These are phyloP conservation scores for Teratosphaeria pseudoeucalypti DNA, from an alignment of 2,329 filamentous ascomycete species.

Conservation along the genomic window DNA sequence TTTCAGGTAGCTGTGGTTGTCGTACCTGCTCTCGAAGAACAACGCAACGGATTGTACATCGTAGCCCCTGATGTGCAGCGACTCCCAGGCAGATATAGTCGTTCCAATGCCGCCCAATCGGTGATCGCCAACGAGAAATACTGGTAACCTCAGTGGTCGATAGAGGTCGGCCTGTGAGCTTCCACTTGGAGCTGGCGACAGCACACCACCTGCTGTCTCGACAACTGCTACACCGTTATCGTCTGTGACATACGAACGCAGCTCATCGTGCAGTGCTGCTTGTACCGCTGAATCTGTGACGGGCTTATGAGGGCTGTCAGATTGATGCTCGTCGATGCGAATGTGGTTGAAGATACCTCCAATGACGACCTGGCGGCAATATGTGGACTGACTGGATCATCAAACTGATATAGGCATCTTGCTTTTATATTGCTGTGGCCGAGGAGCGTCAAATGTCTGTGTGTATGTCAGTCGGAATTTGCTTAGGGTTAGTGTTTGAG, in stretches of 20 bases:
- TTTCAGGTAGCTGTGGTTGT: constrained; percentile 57
- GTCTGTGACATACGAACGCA: constrained; percentile 31
- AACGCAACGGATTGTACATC: constrained; percentile 61
- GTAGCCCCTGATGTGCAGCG: constrained; percentile 65
- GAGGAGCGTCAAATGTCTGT: constrained; percentile 54
- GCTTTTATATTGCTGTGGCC: constrained; percentile 44
- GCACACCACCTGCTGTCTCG: constrained; percentile 73
- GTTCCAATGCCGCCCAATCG: constrained; percentile 70
- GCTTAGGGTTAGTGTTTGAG: constrained; percentile 9
- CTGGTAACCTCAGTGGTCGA: constrained; percentile 59
- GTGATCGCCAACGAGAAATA: constrained; percentile 64
- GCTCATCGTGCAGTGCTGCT: constrained; percentile 31
- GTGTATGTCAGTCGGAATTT: background rate
- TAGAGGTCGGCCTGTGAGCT: constrained; percentile 71
- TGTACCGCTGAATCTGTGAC: constrained; percentile 27
- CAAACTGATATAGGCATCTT: constrained; percentile 59
- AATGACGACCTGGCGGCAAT: constrained; percentile 46
- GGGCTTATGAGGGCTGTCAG: constrained; percentile 8
- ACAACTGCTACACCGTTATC: constrained; percentile 54
- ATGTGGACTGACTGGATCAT: constrained; percentile 67
- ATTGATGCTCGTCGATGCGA: background rate
- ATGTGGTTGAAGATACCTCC: constrained; percentile 6
- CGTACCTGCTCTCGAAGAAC: constrained; percentile 55
- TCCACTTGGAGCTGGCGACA: constrained; percentile 68
- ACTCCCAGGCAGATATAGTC: constrained; percentile 72